Evolutionary conservation across 1,284 basidiomycete species (phyloP), one percentile per base, ranked within the genome.

Genomic region (Pseudozyma hubeiensis): DNA sequence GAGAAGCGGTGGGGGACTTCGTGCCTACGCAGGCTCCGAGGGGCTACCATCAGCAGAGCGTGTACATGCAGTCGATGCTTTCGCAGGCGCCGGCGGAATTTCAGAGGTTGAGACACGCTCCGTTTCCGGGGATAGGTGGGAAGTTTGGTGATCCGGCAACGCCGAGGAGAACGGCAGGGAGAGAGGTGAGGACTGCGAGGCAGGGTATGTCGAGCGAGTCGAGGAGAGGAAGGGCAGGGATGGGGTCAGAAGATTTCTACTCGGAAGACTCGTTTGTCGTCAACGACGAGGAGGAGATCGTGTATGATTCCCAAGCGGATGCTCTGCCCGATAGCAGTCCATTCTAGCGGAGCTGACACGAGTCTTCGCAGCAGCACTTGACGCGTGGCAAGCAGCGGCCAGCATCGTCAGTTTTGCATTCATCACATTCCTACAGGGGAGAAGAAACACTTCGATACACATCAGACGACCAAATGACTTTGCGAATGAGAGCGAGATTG

Each of bases 11-110:
- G 16, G 87, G 89, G 59, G 88, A 90, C 55, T 85, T 84, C 62
- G 44, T 63, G 11, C 87, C 89, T 57, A 93, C 92, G 13, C 93
- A 94, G 81, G 87, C 87, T 16, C 89, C 90, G 14, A 86, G 88
- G n/a, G 90, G 90, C 11, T 94, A 82, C 70, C 59, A 82, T 47
- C 81, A 82, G 64, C 68, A 76, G 53, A 69, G 72, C 17, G 52
- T 82, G 29, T 84, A 84, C 59, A 52, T 77, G 67, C 81, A 81
- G 58, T 79, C 77, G 35, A 69, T 83, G 33, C 51, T 82, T 60
- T 79, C 74, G 29, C 79, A 80, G 50, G 39, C 74, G 17, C 77
- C 77, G 30, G 44, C 71, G 33, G 77, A 71, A 43, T 75, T 75
- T 44, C 53, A 56, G 43, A 44, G 54, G 30, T 19, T 58, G 24